Evolutionary conservation across 1,139 yeast genomes (phyloP).

Genomic region (Petasospora rhodanensis): DNA sequence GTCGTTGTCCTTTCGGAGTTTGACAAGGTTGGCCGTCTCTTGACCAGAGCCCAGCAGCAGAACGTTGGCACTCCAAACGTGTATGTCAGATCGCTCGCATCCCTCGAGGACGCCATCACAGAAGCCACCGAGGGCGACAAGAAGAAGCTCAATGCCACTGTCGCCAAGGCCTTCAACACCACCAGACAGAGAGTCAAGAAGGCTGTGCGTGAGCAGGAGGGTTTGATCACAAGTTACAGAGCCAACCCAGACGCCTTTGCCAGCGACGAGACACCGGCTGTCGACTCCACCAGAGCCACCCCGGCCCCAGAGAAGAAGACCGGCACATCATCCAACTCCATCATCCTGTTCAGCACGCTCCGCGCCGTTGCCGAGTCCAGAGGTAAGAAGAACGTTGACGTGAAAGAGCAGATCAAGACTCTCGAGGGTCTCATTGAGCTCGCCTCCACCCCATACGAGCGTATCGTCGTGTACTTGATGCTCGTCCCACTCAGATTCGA

Average conservation of each 20-base stretch:
- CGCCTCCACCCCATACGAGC: slow-evolving; percentile 65
- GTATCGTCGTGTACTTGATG: slow-evolving; percentile 73
- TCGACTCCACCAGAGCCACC: slow-evolving; percentile 27
- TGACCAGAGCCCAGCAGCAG: slow-evolving; percentile 72
- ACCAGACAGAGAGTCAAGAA: slow-evolving; percentile 86
- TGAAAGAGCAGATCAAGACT: slow-evolving; percentile 66
- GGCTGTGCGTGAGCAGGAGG: slow-evolving; percentile 60
- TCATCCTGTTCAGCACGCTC: slow-evolving; percentile 57
- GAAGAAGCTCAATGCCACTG: slow-evolving; percentile 77
- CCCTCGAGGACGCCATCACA: slow-evolving; percentile 66
- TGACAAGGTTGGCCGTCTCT: slow-evolving; percentile 66
- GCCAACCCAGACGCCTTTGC: slow-evolving; percentile 73
- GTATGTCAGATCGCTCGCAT: slow-evolving; percentile 64
- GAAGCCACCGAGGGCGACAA: slow-evolving; percentile 56
- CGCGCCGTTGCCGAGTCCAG: slow-evolving; percentile 79
- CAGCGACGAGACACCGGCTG: slow-evolving; percentile 36
- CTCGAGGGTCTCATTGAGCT: slow-evolving; percentile 57
- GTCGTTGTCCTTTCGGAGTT: slow-evolving; percentile 68
- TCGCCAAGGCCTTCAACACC: slow-evolving; percentile 83
- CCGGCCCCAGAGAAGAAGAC: slow-evolving; percentile 28
- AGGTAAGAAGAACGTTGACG: slow-evolving; percentile 93
- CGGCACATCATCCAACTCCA: too few species aligned
- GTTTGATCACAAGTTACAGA: slow-evolving; percentile 55
- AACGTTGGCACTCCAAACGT: slow-evolving; percentile 65
- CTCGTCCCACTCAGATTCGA: slow-evolving; percentile 89